These are phyloP conservation scores for Cryptococcus maquisensis DNA, from an alignment of 1,284 basidiomycete genomes.

Conservation along the genomic window DNA sequence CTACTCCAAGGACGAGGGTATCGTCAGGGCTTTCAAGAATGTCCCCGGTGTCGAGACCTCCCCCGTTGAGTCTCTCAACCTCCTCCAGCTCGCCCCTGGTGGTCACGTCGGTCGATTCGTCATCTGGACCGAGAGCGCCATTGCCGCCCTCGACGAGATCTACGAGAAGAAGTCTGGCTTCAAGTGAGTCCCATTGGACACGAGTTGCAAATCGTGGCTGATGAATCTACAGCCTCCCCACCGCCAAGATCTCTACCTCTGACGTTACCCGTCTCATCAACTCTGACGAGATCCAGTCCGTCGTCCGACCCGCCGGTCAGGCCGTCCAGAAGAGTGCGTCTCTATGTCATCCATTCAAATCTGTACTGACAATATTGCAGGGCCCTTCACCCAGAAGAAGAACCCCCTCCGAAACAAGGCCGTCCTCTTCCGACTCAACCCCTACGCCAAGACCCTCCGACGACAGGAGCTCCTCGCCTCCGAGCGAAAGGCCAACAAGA, in stretches of 20 bases:
- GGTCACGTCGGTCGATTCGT: slow-evolving; percentile 98
- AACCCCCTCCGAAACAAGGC: slow-evolving; percentile 96
- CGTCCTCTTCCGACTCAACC: slow-evolving; percentile 97
- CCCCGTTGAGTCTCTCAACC: slow-evolving; percentile 91
- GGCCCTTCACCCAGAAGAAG: slow-evolving; percentile 99
- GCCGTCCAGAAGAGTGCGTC: slow-evolving; percentile 50
- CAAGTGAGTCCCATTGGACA: slow-evolving; percentile 57
- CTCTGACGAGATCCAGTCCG: slow-evolving; percentile 92
- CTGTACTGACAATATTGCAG: slow-evolving; percentile 9
- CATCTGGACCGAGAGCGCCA: slow-evolving; percentile 98
- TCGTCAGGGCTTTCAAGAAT: slow-evolving; percentile 98
- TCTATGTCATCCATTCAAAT: neutral
- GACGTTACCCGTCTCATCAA: slow-evolving; percentile 98
- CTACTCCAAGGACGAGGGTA: slow-evolving; percentile 96
- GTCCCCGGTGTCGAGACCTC: slow-evolving; percentile 97
- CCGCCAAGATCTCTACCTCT: slow-evolving; percentile 94
- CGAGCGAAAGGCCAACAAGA: slow-evolving; percentile 39
- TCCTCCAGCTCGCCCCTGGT: slow-evolving; percentile 98
- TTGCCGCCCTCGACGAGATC: slow-evolving; percentile 86
- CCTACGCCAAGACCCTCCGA: slow-evolving; percentile 92
- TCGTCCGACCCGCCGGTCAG: slow-evolving; percentile 71
- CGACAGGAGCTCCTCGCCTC: slow-evolving; percentile 66
- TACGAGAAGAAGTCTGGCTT: slow-evolving; percentile 97
- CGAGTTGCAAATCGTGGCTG: neutral
- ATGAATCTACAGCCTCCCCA: slow-evolving; percentile 62